Base-by-base conservation (phyloP, 176 grass and related monocot species). In the Lolium rigidum region DNA sequence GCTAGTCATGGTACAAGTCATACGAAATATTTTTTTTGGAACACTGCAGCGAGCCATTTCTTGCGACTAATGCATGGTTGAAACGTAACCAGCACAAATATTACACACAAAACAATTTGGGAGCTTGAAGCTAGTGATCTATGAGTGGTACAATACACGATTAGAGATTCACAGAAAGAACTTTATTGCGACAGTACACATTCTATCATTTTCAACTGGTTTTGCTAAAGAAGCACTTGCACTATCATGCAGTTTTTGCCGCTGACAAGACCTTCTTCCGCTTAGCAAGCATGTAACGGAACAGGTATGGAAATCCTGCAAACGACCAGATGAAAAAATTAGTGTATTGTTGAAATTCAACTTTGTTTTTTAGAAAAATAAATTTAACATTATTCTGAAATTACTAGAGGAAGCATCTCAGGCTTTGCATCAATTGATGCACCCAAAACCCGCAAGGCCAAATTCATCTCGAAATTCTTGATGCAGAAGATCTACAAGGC, bases 211-310 rank as follows among this genome's bases (percentile, higher is more conserved):
- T 26, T 57, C 49, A 51, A 58, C 8, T 17, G 67, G 15, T 35
- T 81, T 31, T 31, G 9, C 44, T 49, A 15, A 20, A 80, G 58
- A 52, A 38, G 9, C 20, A 37, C 8, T 67, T 68, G 74, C 13
- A 55, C 3, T 0, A 3, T 88, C n/a, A 89, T 13, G 57, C 58
- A 0, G 11, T 17, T 84, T 84, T 84, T 17, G 2, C 16, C 44
- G 51, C 78, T 17, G 65, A 63, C 63, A 89, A 44, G 10, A 18
- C 58, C 18, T 84, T 89, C 67, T 80, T 80, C 67, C 76, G 47
- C 47, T 66, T 77, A 13, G 21, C 31, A 1, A 73, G 3, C 87
- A 89, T 84, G 54, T 89, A 59, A 21, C n/a, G 46, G 16, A 57
- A 87, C 47, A 82, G 14, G 22, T 82, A 21, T 0, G 79, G 76